Base-by-base conservation (phyloP, 805 yeast species). In the Lachancea waltii region DNA sequence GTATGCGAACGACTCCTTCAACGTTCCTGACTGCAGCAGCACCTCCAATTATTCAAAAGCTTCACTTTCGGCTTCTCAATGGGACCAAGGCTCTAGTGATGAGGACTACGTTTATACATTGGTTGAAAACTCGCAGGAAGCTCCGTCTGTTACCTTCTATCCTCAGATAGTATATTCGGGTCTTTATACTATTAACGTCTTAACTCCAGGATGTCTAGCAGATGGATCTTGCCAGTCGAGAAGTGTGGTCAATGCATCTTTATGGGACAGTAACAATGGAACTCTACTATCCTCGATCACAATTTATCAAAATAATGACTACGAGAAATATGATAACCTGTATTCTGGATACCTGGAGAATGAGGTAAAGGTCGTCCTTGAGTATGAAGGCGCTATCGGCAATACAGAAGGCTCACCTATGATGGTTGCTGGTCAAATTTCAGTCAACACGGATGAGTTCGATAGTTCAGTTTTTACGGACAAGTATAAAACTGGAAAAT, bases 191-290 rank as follows among this genome's bases (percentile, higher is more conserved):
- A 68, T 92, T 17, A 65, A 75, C 36, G 50, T 89, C 35, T 81
- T 75, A 50, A 92, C 98, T 0, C 96, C 96, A 0, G 97, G 97
- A 0, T 92, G 98, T 63, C 37, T 58, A 1, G 56, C 49, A 3
- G 95, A 84, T 54, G 60, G 64, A 35, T 71, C 92, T 0, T 92
- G 98, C 62, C 48, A 56, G 16, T 42, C 63, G 15, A 72, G 98
- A 54, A 90, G 95, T 8, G 71, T 75, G 18, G 90, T 85, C 3
- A 85, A 85, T 49, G 95, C 81, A 0, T 72, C 94, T 0, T 65
- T 89, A 2, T 41, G 50, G 45, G 74, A 72, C 16, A 50, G 56
- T 0, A 48, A 54, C 0, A 50, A 64, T 11, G 62, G 62, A 4
- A 40, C 70, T 1, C 49, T 79, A 3, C 50, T 70, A 2, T 50